phyloP scores from a whole-genome alignment of 2,329 filamentous ascomycete genomes.

The Aspergillus amoenus region DNA sequence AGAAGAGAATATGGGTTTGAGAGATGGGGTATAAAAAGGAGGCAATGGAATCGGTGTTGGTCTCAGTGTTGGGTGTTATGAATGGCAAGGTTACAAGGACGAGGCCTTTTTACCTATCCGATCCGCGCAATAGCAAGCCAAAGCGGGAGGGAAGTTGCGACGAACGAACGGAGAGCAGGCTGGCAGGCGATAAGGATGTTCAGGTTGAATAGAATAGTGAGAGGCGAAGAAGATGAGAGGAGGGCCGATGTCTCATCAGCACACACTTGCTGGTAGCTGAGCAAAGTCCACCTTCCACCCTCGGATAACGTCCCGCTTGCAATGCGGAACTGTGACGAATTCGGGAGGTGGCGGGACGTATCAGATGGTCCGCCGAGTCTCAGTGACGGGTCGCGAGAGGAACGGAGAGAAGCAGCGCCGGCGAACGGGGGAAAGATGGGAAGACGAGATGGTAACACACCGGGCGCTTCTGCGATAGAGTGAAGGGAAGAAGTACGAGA shows the following conservation, averaged over 20 bases:
- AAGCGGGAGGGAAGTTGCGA: conserved; percentile 51
- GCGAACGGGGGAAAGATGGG: background rate
- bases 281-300: conserved; percentile 34
- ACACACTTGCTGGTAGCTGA: conserved; percentile 30
- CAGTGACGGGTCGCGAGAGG: conserved; percentile 2
- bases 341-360: conserved; percentile 31
- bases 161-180: conserved; percentile 49
- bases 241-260: conserved; percentile 41
- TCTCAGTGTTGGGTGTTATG: conserved; percentile 28
- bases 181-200: conserved; percentile 49
- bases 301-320: conserved; percentile 40
- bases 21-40: conserved; percentile 29
- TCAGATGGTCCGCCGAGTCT: conserved; percentile 11
- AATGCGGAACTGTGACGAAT: conserved; percentile 31
- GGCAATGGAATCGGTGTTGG: conserved; percentile 24
- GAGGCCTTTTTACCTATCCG: conserved; percentile 41
- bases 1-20: background rate
- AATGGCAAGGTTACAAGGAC: conserved; percentile 48
- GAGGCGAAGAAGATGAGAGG: conserved; percentile 42
- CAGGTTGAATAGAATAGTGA: conserved; percentile 48
- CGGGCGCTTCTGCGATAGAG: conserved; percentile 4
- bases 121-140: conserved; percentile 44
- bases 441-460: background rate
- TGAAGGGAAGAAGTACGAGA: background rate
- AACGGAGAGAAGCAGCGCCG: background rate